These are phyloP conservation scores for Asparagopsis taxiformis DNA, from an alignment of 31 red algal species.

Conservation along the genomic window DNA sequence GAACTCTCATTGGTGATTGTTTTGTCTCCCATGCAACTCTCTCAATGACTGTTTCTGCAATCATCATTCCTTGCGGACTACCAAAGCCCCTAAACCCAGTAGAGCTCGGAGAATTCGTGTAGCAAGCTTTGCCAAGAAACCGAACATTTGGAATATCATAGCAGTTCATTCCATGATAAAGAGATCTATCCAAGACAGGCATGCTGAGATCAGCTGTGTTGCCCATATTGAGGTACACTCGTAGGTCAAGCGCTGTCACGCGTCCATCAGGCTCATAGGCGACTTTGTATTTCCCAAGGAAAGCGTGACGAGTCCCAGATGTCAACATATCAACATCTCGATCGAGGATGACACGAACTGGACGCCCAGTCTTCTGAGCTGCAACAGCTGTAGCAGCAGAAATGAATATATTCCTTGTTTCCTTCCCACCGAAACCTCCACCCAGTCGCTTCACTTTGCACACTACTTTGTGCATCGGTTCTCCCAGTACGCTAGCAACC, in stretches of 20 bases:
- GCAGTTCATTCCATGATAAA: slow-evolving; percentile 75
- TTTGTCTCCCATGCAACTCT: slow-evolving; percentile 56
- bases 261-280: slow-evolving; percentile 57
- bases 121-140: slow-evolving; percentile 53
- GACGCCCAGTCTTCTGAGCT: slow-evolving; percentile 35
- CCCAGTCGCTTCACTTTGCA: slow-evolving; percentile 81
- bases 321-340: slow-evolving; percentile 82
- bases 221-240: slow-evolving; percentile 75
- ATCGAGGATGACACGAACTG: slow-evolving; percentile 68
- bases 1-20: slow-evolving; percentile 35
- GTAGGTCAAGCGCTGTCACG: slow-evolving; percentile 27
- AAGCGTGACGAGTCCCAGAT: slow-evolving; percentile 82
- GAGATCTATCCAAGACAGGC: slow-evolving; percentile 82
- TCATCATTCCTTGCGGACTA: slow-evolving; percentile 89
- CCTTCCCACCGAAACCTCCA: slow-evolving; percentile 93
- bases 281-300: slow-evolving; percentile 72
- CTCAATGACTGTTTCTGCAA: slow-evolving; percentile 75
- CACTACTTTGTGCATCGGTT: slow-evolving; percentile 57
- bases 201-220: slow-evolving; percentile 73
- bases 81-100: slow-evolving; percentile 95
- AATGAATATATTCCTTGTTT: slow-evolving; percentile 68
- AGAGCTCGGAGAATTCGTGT: slow-evolving; percentile 62
- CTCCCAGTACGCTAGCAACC: slow-evolving; percentile 60
- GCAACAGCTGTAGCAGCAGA: slow-evolving; percentile 82
- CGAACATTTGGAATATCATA: slow-evolving; percentile 77